Base-by-base conservation (phyloP, 768 basidiomycete species). In the Lentinula guzmanii region DNA sequence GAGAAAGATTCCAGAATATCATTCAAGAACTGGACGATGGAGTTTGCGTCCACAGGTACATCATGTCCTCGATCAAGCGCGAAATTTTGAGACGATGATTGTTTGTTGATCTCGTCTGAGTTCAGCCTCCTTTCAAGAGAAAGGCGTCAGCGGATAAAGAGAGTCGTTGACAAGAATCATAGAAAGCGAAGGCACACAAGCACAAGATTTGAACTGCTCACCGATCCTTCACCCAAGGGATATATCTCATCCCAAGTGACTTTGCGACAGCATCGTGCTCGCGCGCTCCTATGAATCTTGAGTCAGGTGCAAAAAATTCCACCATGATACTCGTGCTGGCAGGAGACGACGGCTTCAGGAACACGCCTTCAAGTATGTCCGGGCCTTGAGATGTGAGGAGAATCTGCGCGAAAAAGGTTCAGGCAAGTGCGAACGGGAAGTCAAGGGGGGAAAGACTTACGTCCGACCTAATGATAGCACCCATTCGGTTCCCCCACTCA, bases 331-430 rank as follows among this genome's bases (percentile, higher is more conserved):
- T 83, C 39, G 93, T 76, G 3, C 86, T 85, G 21, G 89, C 78
- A 28, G 80, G 76, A 15, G 77, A 66, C 28, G 83, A 81, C 4
- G 81, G 82, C 61, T 81, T 82, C 82, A 93, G 85, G 75, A 86
- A 92, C 15, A 89, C 71, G 59, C 83, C 72, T 68, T 93, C 90
- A 64, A 89, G 76, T 33, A 92, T 79, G 63, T 86, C 82, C 56
- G 75, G 68, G 3, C 87, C 83, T 65, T 85, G 76, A 16, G 84
- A 80, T 42, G 87, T 85, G 41, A 90, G 64, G 34, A 89, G 71
- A 61, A 90, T 72, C 87, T 89, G 9, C 24, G 31, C 16, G 21
- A 28, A 4, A 31, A 24, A 7, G 21, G 28, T 28, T 28, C 3
- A 28, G 28, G 28, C 28, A 28, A 34, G 10, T 51, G 31, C 24